Base-by-base conservation (phyloP, 768 basidiomycete species). In the Termitomyces titanicus region DNA sequence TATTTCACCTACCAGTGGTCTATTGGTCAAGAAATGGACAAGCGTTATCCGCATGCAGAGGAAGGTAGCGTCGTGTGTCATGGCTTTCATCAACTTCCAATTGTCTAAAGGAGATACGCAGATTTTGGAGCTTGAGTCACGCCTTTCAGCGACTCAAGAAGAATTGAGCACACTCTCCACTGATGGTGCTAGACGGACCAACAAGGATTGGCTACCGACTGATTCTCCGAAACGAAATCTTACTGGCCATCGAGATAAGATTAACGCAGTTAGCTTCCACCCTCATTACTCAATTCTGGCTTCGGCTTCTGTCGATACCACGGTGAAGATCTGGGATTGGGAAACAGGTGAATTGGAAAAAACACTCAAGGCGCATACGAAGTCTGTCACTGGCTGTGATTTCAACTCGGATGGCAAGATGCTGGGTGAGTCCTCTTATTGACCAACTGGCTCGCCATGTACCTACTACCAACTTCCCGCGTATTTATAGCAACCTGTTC, bases 11-110 rank as follows among this genome's bases (percentile, higher is more conserved):
- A 61, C 62, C 15, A 63, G 54, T 31, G 88, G 88, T 0, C 67
- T 91, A 53, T 70, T 91, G 52, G 88, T 86, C 69, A 89, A 89
- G 81, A 91, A 91, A 67, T 91, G 89, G 89, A 89, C 86, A 44
- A 85, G 84, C 63, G 86, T 91, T 22, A 89, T 91, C 46, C 76
- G 89, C 53, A 64, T 91, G 66, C 89, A 91, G 75, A 89, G 89
- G 76, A 91, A 90, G 81, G 88, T 85, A 57, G 25, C 13, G 24
- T 43, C 33, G 39, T 24, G 24, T 38, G 10, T 40, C 37, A 25
- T 11, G 25, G 25, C 31, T 18, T 42, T 50, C 13, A n/a, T 39
- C 24, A 11, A 46, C 40, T 12, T 38, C 11, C 38, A 8, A 17
- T 17, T 13, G 20, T 48, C 33, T 15, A 42, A 15, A 47, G 6